Conservation (phyloP, 2,329 filamentous ascomycete species). For the Talaromyces atroroseus region DNA sequence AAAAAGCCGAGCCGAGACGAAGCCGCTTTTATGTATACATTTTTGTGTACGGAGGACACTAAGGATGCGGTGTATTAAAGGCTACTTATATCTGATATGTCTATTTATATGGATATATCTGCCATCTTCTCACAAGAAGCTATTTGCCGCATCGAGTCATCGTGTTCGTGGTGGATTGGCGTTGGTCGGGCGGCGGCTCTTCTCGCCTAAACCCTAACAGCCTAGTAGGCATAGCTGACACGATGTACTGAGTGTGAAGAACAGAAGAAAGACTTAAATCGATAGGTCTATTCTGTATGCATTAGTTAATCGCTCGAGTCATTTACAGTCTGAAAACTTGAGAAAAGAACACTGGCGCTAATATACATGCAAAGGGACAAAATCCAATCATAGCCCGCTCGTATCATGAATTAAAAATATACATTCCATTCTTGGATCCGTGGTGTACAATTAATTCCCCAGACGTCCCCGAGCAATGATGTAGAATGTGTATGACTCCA, state of each 20-base stretch:
- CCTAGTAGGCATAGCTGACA: neutral
- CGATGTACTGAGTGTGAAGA: no score
- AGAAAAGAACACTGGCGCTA: neutral
- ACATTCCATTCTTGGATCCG: neutral
- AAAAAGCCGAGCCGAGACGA: slow-evolving; percentile 12
- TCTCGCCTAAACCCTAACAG: slow-evolving; percentile 38
- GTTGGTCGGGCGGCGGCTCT: slow-evolving; percentile 20
- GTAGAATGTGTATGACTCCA: neutral
- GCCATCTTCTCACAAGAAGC: neutral
- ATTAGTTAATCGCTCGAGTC: neutral
- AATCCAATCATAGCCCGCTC: neutral
- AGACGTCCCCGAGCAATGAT: neutral
- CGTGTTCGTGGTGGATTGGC: neutral
- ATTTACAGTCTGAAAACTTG: neutral
- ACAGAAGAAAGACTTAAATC: no score
- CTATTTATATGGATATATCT: neutral
- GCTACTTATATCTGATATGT: neutral
- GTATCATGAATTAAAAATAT: neutral
- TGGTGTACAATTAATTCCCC: neutral
- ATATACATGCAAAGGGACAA: neutral
- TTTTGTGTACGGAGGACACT: neutral
- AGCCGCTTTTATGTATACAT: neutral
- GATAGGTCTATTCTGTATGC: neutral
- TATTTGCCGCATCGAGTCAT: neutral
- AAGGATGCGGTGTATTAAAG: neutral